Evolutionary conservation across 2,329 filamentous ascomycete species (phyloP), one percentile per base, ranked within the genome.

Genomic region (Pyricularia pennisetigena): DNA sequence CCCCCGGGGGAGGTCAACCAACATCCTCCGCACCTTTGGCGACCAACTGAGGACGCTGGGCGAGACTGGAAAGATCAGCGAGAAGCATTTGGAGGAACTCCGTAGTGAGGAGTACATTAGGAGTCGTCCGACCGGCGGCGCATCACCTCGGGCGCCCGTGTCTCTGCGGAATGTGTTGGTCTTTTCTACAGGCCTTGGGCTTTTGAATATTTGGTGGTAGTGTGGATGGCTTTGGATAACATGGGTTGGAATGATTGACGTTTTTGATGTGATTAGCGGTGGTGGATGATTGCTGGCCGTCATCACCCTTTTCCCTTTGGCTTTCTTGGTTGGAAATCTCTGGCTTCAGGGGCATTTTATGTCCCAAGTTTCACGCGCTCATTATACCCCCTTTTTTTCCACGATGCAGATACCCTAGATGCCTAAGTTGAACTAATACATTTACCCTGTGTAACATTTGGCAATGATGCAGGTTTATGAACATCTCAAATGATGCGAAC

Each of bases 1-100:
- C 76, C 92, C 92, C 1, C 75, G 74, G 14, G 86, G 86, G 10
- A 77, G 86, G 66, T 87, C 85, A 70, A 88, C 86, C 54, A 82
- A 87, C 72, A 88, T 88, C 69, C 75, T 88, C 41, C 77, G 76
- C 32, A 82, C 83, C 5, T 81, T 87, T 72, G 80, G 81, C 20
- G 73, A 79, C 14, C 80, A 87, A 74, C 75, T 88, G 72, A 77
- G 78, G 28, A 76, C 80, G 69, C 75, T 88, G 24, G 83, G 81
- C 24, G 78, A 76, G 12, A 76, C 77, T 1, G 80, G 82, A n/a
- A 29, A 24, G 32, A 23, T 69, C 23, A 64, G 57, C 57, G 3
- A 61, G 29, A 30, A 63, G 57, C 32, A 63, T 57, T 23, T 49
- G 57, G 29, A 67, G 66, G 49, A 64, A 8, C 57, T 67, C 66